These are phyloP conservation scores for Buxus sempervirens DNA, from an alignment of 164 flowering plant species.

Conservation along the genomic window DNA sequence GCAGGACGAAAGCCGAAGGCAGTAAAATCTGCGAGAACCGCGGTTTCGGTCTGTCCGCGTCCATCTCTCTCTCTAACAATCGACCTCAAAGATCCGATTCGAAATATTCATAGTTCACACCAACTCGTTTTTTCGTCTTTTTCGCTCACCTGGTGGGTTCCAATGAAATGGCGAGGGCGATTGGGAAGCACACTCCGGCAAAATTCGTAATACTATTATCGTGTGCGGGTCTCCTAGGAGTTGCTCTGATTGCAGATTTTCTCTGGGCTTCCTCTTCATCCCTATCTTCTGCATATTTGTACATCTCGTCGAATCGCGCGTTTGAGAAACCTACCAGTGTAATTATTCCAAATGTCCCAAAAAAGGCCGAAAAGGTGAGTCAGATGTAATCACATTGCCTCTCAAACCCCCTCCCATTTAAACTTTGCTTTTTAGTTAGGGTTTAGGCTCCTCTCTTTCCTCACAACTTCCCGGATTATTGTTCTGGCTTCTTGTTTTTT, in stretches of 20 bases:
- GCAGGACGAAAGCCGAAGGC: no score
- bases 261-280: constrained; percentile 58
- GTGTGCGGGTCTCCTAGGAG: constrained; percentile 33
- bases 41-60: no score
- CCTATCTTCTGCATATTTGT: constrained; percentile 15
- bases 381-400: background rate
- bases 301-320: constrained; percentile 22
- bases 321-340: constrained; percentile 7
- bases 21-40: no score
- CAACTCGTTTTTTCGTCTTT: no score
- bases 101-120: no score
- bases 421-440: background rate
- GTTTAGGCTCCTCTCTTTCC: background rate
- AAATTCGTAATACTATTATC: constrained; percentile 20
- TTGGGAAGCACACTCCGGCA: constrained; percentile 21
- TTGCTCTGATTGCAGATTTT: constrained; percentile 35
- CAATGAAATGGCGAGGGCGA: constrained; percentile 25
- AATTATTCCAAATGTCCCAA: constrained; percentile 9
- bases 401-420: no score
- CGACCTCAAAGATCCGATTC: no score
- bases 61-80: no score
- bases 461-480: background rate
- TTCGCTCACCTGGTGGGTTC: constrained; percentile 1
- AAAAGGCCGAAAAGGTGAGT: constrained; percentile 12
- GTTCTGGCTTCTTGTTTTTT: background rate